phyloP scores from a whole-genome alignment of 805 yeast species.

The Kazachstania kunashirensis region DNA sequence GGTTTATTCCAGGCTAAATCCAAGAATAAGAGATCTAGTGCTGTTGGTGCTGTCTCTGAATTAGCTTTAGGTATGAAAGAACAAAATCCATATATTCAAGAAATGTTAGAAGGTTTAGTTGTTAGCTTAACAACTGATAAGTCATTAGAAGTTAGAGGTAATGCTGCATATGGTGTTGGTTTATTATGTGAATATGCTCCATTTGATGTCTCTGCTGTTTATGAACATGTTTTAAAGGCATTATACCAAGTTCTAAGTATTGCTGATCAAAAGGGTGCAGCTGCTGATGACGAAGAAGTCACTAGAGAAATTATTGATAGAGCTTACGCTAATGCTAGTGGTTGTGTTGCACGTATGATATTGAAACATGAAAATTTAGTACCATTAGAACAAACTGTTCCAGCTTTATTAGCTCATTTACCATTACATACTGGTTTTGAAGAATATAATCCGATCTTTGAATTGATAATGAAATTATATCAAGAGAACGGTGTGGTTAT shows the following conservation, averaged over 20 bases:
- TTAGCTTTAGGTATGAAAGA: constrained; percentile 65
- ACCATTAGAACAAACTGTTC: constrained; percentile 70
- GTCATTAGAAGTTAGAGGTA: constrained; percentile 82
- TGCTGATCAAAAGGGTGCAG: constrained; percentile 60
- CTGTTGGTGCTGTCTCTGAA: constrained; percentile 88
- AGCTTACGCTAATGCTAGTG: constrained; percentile 89
- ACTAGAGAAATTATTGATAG: constrained; percentile 70
- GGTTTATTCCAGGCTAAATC: constrained; percentile 51
- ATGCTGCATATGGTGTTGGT: constrained; percentile 95
- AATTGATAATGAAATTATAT: constrained; percentile 64
- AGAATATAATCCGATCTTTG: constrained; percentile 86
- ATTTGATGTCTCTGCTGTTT: constrained; percentile 50
- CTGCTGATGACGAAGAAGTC: constrained; percentile 54
- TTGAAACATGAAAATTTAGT: constrained; percentile 60
- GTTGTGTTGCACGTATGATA: constrained; percentile 91
- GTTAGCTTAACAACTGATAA: constrained; percentile 63
- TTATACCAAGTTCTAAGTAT: constrained; percentile 65
- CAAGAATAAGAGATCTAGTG: constrained; percentile 66
- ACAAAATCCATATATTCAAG: constrained; percentile 55
- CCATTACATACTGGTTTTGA: constrained; percentile 85
- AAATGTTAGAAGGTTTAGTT: constrained; percentile 60
- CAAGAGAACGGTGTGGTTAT: constrained; percentile 50
- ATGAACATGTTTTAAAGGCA: constrained; percentile 56
- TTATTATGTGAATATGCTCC: constrained; percentile 44
- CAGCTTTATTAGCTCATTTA: constrained; percentile 62